Evolutionary conservation across 257 asterid genomes (phyloP), one percentile per base, ranked within the genome.

Genomic region (Solanum chmielewskii): DNA sequence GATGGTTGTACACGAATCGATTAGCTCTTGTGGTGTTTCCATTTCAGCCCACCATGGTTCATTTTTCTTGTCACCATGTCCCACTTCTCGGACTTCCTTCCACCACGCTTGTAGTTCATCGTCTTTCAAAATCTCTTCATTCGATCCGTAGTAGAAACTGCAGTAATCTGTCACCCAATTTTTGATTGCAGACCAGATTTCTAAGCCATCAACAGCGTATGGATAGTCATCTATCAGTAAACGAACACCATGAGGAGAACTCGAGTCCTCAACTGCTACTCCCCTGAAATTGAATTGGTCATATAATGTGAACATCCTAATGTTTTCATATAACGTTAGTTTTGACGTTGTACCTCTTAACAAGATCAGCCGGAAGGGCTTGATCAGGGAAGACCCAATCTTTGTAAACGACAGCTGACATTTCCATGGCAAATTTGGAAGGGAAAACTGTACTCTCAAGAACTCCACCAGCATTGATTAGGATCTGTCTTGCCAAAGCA

Each of bases 161-260:
- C 73, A 66, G 73, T 66, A 66, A 7, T 66, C 93, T 25, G 88
- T 78, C 4, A 93, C 98, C 98, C 98, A 95, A 64, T 92, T 37
- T 86, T 90, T 93, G 87, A 95, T 94, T 70, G 98, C 95, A 45
- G 93, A 85, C 98, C 98, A 95, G 23, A 94, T 93, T 89, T 95
- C 93, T 15, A 95, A 94, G 60, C 97, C 98, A 85, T 95, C 98
- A 29, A 95, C 98, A 25, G 97, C 73, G 10, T 66, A 66, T 2
- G 73, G 73, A 13, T 66, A 66, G 73, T 66, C 73, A 7, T 66
- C 35, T 25, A 66, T 25, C 73, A 66, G 35, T 66, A 66, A 66
- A 66, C 73, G 73, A 64, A 64, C 35, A 2, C 73, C 73, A 64
- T 64, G 33, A 4, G 73, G 35, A 11, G 73, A 64, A 64, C 35